Evolutionary conservation across 768 basidiomycete species (phyloP).

Genomic region (Russula vinacea): DNA sequence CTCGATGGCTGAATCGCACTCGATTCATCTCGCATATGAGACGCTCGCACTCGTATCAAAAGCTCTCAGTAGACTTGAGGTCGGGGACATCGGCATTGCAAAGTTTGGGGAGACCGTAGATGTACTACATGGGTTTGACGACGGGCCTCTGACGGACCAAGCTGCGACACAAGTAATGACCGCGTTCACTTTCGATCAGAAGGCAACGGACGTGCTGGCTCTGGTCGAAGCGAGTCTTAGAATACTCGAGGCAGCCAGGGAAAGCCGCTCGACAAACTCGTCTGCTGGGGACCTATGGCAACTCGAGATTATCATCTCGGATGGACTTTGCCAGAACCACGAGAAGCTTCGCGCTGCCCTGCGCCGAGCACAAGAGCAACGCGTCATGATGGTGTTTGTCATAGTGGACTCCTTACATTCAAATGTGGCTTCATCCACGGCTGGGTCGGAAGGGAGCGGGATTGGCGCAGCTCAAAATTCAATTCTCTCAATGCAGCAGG

Average conservation of each 20-base stretch:
- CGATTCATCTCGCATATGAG: slow-evolving; percentile 90
- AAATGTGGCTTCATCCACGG: slow-evolving; percentile 32
- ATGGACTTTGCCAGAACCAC: slow-evolving; percentile 98
- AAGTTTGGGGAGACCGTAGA: slow-evolving; percentile 88
- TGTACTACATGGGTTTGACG: slow-evolving; percentile 81
- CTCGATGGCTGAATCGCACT: slow-evolving; percentile 92
- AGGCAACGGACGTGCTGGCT: slow-evolving; percentile 79
- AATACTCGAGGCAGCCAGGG: slow-evolving; percentile 73
- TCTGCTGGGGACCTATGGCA: slow-evolving; percentile 90
- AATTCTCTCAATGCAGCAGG: slow-evolving; percentile 91
- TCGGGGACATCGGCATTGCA: slow-evolving; percentile 90
- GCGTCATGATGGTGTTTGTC: slow-evolving; percentile 95
- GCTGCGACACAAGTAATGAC: slow-evolving; percentile 77
- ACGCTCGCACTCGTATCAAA: slow-evolving; percentile 89
- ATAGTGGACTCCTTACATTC: slow-evolving; percentile 85
- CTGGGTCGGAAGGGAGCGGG: background rate
- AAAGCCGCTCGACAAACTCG: slow-evolving; percentile 56
- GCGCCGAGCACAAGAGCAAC: slow-evolving; percentile 81
- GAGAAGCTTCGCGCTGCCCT: slow-evolving; percentile 75
- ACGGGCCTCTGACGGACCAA: slow-evolving; percentile 75
- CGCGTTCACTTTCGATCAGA: slow-evolving; percentile 86
- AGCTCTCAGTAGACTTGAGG: slow-evolving; percentile 87
- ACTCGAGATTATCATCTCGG: slow-evolving; percentile 95
- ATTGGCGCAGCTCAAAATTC: slow-evolving; percentile 52
- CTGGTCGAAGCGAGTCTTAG: slow-evolving; percentile 76